Base-by-base conservation (phyloP, 192 early-diverging fungal genomes). In the Neocallimastix lanati region DNA sequence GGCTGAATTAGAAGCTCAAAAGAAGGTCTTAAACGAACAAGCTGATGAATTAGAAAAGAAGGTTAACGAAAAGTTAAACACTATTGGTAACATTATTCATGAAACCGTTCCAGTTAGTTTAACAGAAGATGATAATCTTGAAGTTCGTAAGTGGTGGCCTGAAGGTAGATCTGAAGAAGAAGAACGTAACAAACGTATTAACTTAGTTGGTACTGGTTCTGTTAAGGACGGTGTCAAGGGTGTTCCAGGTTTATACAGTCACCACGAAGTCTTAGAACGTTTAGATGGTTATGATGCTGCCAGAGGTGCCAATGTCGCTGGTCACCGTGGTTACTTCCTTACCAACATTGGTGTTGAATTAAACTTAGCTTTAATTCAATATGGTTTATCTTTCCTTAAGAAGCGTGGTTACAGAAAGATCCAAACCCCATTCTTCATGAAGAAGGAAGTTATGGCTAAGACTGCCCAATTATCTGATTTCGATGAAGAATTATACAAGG, bases 251-350 rank as follows among this genome's bases (percentile, higher is more conserved):
- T 79, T 90, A 76, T 83, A 81, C 81, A 84, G 84, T 27, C 98
- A 99, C 85, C 94, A 98, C 82, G 96, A 99, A 87, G 93, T 99
- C 9, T 85, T 99, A 83, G 89, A 94, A 81, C 91, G 93, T 80
- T 86, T 98, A 58, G 94, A 89, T 79, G 96, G 94, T 33, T 98
- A 93, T 83, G 96, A 97, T 81, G 86, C 90, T 78, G 90, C 93
- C 78, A 88, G 96, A 81, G 96, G 95, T 84, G 91, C 94, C 81
- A 96, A 97, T 79, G 92, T 98, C 50, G 96, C 98, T 29, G 96
- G 96, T 21, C 98, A 99, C 88, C 96, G 98, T 80, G 98, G 95
- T n/a, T 99, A 96, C 84, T 99, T 99, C 86, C 88, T 99, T 80
- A 95, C 93, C 13, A 94, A 94, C 58, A 91, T 89, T 11, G 98